A percentile compares a stretch with the other conserved stretches of the same genome.
Evolutionary conservation across 495 filamentous ascomycete genomes (phyloP).

Genomic region (Hyaloscypha bicolor): DNA sequence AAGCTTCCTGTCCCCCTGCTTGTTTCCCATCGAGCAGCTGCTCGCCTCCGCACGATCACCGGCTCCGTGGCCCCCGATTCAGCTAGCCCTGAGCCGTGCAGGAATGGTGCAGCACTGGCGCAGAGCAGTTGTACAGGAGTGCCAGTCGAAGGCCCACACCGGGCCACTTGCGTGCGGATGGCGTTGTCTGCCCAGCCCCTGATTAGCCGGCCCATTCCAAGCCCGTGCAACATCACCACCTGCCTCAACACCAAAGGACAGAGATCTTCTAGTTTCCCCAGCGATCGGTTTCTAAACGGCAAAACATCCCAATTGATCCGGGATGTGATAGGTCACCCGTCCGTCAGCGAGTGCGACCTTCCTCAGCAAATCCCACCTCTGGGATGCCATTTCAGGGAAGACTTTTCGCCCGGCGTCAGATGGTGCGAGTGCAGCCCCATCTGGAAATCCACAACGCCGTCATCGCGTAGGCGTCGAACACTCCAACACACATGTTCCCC

Average conservation of each 20-base stretch:
- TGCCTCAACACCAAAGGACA: constrained; percentile 1
- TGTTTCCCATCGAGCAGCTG: neutral
- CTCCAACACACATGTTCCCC: neutral
- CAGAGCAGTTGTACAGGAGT: neutral
- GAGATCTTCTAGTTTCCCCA: neutral
- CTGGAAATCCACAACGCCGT: constrained; percentile 4
- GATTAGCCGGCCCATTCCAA: constrained; percentile 10
- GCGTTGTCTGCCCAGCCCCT: neutral
- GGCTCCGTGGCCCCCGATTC: neutral
- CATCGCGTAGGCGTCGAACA: neutral
- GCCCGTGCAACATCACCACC: constrained; percentile 1
- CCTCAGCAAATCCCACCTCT: neutral
- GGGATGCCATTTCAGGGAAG: constrained; percentile 1
- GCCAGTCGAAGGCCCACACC: neutral
- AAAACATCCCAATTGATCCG: neutral
- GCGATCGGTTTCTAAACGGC: neutral
- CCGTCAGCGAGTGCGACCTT: neutral
- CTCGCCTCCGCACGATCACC: neutral
- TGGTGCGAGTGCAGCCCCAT: constrained; percentile 6
- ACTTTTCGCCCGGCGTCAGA: constrained; percentile 4
- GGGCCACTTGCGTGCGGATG: constrained; percentile 10
- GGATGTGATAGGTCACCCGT: neutral
- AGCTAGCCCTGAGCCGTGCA: neutral
- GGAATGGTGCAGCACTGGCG: neutral
- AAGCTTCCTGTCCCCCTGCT: neutral